phyloP scores from a whole-genome alignment of 2,329 filamentous ascomycete genomes.

The Arthrobotrys sphaeroides region DNA sequence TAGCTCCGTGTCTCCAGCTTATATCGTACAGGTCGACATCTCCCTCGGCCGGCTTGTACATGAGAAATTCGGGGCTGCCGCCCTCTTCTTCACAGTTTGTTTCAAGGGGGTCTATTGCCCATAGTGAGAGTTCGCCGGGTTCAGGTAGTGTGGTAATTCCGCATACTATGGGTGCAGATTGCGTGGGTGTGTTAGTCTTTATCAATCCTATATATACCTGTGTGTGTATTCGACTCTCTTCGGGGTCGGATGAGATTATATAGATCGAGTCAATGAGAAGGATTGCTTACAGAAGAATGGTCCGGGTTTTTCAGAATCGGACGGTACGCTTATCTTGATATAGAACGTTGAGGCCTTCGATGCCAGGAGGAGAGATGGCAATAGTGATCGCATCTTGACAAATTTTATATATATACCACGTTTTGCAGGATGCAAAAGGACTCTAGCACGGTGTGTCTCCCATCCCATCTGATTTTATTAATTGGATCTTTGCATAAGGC shows the following conservation, averaged over 20 bases:
- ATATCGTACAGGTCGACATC: constrained; percentile 19
- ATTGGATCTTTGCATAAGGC: background rate
- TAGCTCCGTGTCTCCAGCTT: constrained; percentile 12
- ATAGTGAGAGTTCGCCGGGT: background rate
- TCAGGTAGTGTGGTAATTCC: background rate
- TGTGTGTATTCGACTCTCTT: no score
- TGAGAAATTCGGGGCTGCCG: constrained; percentile 11
- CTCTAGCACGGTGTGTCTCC: no score
- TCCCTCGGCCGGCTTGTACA: background rate
- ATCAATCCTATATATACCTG: no score
- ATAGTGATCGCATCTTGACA: background rate
- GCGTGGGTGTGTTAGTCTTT: background rate
- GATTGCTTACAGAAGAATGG: background rate
- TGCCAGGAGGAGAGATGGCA: background rate
- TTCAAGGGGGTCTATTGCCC: constrained; percentile 11
- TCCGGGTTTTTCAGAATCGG: background rate
- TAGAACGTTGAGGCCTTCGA: constrained; percentile 3
- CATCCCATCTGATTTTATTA: background rate
- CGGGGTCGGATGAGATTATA: no score
- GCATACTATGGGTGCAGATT: constrained; percentile 5
- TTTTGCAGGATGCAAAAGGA: no score
- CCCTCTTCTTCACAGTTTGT: constrained; percentile 24
- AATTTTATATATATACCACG: no score
- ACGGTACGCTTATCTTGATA: background rate
- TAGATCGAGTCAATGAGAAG: background rate